Base-by-base conservation (phyloP, 1,139 yeast species). In the Arxiozyma bovina region DNA sequence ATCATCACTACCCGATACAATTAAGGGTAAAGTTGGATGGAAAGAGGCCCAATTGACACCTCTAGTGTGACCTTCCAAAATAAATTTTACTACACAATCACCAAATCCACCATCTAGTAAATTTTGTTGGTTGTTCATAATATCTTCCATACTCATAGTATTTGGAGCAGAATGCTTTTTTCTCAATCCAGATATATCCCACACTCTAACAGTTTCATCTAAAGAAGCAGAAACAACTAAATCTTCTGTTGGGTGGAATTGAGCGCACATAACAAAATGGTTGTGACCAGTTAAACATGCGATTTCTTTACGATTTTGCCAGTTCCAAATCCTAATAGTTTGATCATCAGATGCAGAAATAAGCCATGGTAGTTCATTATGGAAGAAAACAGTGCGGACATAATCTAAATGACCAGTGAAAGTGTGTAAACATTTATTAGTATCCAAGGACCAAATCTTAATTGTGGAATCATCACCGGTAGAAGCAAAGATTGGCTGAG, bases 11-110 rank as follows among this genome's bases (percentile, higher is more conserved):
- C 94, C 96, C 38, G 97, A 89, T 17, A 91, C 96, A 70, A 94
- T 90, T 65, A 93, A 79, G 8, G 99, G 99, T 68, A 90, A 77
- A 22, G 95, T 90, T 50, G 99, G 99, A 69, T 94, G 99, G 82
- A 94, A 94, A 34, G 96, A 77, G 34, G 97, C 99, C 96, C 96
- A 93, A 70, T 94, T 93, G 65, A 94, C 99, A 66, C 98, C 99
- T 69, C 96, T 85, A 66, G 94, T 96, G 70, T 94, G 99, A 51
- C 99, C 99, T 71, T 94, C 99, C 60, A 94, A 79, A 25, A 94
- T 96, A 69, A 88, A 94, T 73, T 94, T 94, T 55, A 93, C 98
- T 58, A 90, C 84, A 46, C 96, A 96, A 68, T 90, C 96, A 51
- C 98, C 98, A 73, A 91, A 91, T 53, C 91, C 88, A 68, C 93